Evolutionary conservation across 2,329 filamentous ascomycete genomes (phyloP).

Genomic region (Colletotrichum musicola): DNA sequence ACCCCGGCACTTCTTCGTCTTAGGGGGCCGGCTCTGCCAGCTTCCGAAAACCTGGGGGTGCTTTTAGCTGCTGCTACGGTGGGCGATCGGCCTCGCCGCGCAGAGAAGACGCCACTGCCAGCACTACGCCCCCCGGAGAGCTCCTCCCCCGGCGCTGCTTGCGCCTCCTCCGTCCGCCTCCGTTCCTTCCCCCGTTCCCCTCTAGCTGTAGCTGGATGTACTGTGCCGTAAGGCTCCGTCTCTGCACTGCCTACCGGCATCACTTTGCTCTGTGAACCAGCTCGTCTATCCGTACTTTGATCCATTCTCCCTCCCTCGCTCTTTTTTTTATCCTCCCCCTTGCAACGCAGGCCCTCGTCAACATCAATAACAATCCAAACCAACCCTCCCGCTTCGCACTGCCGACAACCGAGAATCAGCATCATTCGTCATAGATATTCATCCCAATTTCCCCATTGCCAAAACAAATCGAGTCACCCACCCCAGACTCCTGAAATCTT

Average conservation of each 20-base stretch:
- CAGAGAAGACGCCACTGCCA: conserved; percentile 24
- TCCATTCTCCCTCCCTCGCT: too few relatives aligned
- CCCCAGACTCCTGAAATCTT: not conserved
- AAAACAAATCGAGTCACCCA: not conserved
- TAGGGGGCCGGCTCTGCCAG: conserved; percentile 1
- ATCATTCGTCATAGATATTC: conserved; percentile 1
- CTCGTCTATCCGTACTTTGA: too few relatives aligned
- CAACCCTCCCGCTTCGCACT: too few relatives aligned
- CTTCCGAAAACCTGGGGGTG: conserved; percentile 12
- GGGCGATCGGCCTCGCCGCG: conserved; percentile 19
- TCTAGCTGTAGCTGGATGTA: not conserved
- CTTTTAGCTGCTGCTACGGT: too few relatives aligned
- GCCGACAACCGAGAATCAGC: too few relatives aligned
- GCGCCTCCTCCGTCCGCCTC: conserved; percentile 24
- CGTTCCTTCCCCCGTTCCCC: conserved; percentile 11
- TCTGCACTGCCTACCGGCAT: not conserved
- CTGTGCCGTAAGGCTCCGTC: too few relatives aligned
- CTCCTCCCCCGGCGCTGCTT: conserved; percentile 9
- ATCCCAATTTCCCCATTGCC: not conserved
- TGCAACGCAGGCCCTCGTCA: too few relatives aligned
- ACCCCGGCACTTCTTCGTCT: not conserved
- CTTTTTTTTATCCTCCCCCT: too few relatives aligned
- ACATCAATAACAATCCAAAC: too few relatives aligned
- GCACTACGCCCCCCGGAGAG: conserved; percentile 23
- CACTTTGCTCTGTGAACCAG: too few relatives aligned